Conservation (phyloP, 1,284 basidiomycete species). For the Pseudozyma flocculosa region DNA sequence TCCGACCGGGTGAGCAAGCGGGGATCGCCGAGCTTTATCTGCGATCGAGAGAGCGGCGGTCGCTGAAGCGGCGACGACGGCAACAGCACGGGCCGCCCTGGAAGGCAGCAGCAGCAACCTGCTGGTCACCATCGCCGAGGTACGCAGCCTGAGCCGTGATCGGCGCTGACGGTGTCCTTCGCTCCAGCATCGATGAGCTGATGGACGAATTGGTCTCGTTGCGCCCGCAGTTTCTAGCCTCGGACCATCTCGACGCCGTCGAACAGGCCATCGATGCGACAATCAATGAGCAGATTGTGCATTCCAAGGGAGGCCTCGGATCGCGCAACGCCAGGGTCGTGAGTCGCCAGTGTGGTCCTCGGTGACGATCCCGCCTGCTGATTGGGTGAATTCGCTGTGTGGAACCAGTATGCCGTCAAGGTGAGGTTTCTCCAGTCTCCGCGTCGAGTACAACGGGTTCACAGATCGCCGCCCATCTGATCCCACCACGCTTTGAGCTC, state of each 20-base stretch:
- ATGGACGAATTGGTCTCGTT: too few species aligned
- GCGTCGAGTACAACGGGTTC: too few species aligned
- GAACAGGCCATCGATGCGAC: slow-evolving; percentile 65
- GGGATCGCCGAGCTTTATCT: too few species aligned
- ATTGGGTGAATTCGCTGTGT: too few species aligned
- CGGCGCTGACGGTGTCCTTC: background rate
- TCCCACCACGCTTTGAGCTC: too few species aligned
- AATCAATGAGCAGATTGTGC: slow-evolving; percentile 68
- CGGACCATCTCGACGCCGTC: slow-evolving; percentile 69
- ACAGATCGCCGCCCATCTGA: too few species aligned
- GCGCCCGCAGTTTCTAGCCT: slow-evolving; percentile 67
- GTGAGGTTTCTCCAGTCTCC: slow-evolving; percentile 60
- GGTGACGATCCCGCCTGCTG: too few species aligned
- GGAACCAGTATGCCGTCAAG: slow-evolving; percentile 76
- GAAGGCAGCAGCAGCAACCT: background rate
- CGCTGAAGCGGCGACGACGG: too few species aligned
- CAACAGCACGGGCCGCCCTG: background rate
- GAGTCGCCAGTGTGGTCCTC: too few species aligned
- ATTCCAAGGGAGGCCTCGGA: slow-evolving; percentile 27
- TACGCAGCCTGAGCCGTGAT: background rate
- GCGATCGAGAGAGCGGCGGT: too few species aligned
- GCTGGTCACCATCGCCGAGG: background rate
- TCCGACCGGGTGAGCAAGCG: slow-evolving; percentile 19
- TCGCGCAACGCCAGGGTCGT: slow-evolving; percentile 18
- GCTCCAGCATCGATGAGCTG: too few species aligned